A percentile compares a stretch with the other conserved stretches of the same genome.
Conservation (phyloP, 306 rosid genomes). For the Psophocarpus tetragonolobus region DNA sequence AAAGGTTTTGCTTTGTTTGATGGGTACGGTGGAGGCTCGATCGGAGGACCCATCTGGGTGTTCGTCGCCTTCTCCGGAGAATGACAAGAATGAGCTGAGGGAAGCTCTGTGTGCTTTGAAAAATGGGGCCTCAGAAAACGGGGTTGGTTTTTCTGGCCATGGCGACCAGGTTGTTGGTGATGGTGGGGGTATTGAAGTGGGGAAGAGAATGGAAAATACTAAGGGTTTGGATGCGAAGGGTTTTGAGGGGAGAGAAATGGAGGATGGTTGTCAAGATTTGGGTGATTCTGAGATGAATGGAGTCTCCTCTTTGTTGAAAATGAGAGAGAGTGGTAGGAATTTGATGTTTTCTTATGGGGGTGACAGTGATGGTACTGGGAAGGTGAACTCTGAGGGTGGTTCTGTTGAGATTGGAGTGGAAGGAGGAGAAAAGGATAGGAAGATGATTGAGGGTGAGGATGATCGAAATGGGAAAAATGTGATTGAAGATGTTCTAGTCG, state of each 20-base stretch:
- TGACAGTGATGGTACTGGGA: slow-evolving; percentile 32
- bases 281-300: slow-evolving; percentile 59
- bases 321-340: slow-evolving; percentile 43
- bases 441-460: slow-evolving; percentile 26
- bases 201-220: slow-evolving; percentile 33
- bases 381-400: slow-evolving; percentile 31
- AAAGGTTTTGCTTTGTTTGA: slow-evolving; percentile 11
- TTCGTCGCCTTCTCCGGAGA: slow-evolving; percentile 40
- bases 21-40: slow-evolving; percentile 59
- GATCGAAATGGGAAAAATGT: slow-evolving; percentile 30
- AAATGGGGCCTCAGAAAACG: slow-evolving; percentile 35
- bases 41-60: slow-evolving; percentile 44
- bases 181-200: slow-evolving; percentile 30
- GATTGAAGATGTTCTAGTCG: slow-evolving; percentile 43
- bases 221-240: slow-evolving; percentile 24
- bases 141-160: slow-evolving; percentile 29
- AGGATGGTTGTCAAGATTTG: slow-evolving; percentile 37
- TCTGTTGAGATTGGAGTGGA: background rate
- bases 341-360: slow-evolving; percentile 4
- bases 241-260: slow-evolving; percentile 20
- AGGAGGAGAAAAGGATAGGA: slow-evolving; percentile 8
- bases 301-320: slow-evolving; percentile 49
- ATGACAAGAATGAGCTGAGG: slow-evolving; percentile 36
- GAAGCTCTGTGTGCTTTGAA: slow-evolving; percentile 38
- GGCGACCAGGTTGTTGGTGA: slow-evolving; percentile 32